A percentile compares a stretch with the other conserved stretches of the same genome.
These are phyloP conservation scores for Lichina pygmaea DNA, from an alignment of 495 filamentous ascomycete genomes.

Conservation along the genomic window DNA sequence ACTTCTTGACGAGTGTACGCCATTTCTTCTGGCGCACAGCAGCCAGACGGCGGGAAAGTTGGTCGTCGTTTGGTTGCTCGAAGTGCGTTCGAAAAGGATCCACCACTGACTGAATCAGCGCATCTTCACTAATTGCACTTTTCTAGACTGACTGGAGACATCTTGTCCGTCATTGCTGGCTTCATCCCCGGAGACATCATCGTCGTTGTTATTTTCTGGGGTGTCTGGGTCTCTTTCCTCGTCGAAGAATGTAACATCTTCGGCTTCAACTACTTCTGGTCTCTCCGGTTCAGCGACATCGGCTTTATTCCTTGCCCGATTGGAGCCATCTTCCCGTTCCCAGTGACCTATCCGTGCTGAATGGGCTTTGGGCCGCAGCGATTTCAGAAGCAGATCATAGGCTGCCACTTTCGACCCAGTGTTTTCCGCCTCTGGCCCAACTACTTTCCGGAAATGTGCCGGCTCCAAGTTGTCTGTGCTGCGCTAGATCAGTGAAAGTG, in stretches of 20 bases:
- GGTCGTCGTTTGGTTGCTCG: constrained; percentile 27
- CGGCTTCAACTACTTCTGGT: neutral
- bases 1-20: constrained; percentile 9
- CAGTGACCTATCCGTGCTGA: neutral
- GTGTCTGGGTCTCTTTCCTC: neutral
- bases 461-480: too few relatives aligned
- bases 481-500: too few relatives aligned
- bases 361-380: too few relatives aligned
- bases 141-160: constrained; percentile 1
- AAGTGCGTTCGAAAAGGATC: constrained; percentile 73
- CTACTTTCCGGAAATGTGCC: too few relatives aligned
- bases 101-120: constrained; percentile 16
- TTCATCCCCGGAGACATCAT: neutral
- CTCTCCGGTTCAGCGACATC: neutral
- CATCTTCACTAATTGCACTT: constrained; percentile 18
- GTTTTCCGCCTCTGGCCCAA: too few relatives aligned
- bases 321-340: neutral
- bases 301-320: neutral
- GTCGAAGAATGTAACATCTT: too few relatives aligned
- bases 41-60: constrained; percentile 25
- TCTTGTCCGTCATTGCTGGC: neutral
- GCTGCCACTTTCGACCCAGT: too few relatives aligned
- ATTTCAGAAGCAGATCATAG: too few relatives aligned
- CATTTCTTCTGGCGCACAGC: constrained; percentile 28
- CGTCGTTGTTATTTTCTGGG: neutral